A percentile compares a stretch with the other conserved stretches of the same genome.
These are phyloP conservation scores for Metschnikowia gelsemii DNA, from an alignment of 805 yeast species.

Conservation along the genomic window DNA sequence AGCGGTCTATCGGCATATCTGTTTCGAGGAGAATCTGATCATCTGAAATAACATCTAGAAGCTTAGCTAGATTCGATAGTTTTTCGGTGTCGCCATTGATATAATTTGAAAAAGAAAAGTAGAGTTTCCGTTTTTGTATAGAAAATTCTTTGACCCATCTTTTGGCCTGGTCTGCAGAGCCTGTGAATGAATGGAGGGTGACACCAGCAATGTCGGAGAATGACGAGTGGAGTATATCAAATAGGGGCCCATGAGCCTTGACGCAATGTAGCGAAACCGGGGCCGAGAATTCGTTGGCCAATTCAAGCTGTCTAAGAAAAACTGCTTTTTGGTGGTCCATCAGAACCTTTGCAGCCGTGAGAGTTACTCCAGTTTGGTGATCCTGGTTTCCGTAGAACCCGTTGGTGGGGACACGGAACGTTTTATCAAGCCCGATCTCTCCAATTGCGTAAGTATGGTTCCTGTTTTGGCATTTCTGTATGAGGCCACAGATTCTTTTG, in stretches of 20 bases:
- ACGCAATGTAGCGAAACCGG: slow-evolving; percentile 85
- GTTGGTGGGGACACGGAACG: slow-evolving; percentile 61
- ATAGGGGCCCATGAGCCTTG: slow-evolving; percentile 65
- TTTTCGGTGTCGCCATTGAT: slow-evolving; percentile 44
- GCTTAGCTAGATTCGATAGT: slow-evolving; percentile 19
- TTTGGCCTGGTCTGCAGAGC: slow-evolving; percentile 68
- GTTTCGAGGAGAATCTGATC: slow-evolving; percentile 36
- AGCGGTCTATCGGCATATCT: slow-evolving; percentile 35
- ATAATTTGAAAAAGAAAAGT: slow-evolving; percentile 54
- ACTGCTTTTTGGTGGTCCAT: slow-evolving; percentile 65
- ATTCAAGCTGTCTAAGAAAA: slow-evolving; percentile 47
- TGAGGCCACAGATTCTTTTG: slow-evolving; percentile 26
- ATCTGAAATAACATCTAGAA: slow-evolving; percentile 21
- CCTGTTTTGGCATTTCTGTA: slow-evolving; percentile 16
- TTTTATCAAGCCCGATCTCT: slow-evolving; percentile 87
- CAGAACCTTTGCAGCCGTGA: slow-evolving; percentile 50
- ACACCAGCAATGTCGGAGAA: slow-evolving; percentile 36
- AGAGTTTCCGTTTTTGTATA: slow-evolving; percentile 30
- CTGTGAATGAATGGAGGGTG: slow-evolving; percentile 83
- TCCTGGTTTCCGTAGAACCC: slow-evolving; percentile 51
- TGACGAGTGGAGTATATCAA: slow-evolving; percentile 32
- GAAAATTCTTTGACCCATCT: slow-evolving; percentile 42
- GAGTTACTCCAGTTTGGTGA: slow-evolving; percentile 24
- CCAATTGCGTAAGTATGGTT: slow-evolving; percentile 54
- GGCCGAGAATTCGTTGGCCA: slow-evolving; percentile 50